Evolutionary conservation across 176 grass and related monocot species (phyloP), one percentile per base, ranked within the genome.

Genomic region (Thinopyrum elongatum): DNA sequence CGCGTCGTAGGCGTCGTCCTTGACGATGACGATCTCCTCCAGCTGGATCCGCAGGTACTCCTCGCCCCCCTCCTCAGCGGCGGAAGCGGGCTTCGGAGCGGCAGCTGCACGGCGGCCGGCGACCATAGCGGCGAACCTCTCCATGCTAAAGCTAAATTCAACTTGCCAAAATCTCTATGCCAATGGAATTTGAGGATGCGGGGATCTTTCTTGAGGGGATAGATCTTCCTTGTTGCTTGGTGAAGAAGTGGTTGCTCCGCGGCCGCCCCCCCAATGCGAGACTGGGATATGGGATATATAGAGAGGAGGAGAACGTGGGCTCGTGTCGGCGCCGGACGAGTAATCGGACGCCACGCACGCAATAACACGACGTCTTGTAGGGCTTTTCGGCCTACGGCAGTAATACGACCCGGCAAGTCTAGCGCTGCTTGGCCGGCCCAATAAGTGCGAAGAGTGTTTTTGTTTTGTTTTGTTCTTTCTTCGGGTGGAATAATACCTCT

Each of bases 1-100:
- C 36, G 27, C 35, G 73, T 71, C 66, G 74, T 64, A 58, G 23
- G 53, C 82, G 67, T 85, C 88, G 62, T 89, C 85, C 88, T 86
- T 90, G 69, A 89, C 82, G 59, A 89, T 67, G 82, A 89, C 67
- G 82, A 89, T 90, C 83, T 90, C 88, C 88, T 86, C 77, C 47
- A 90, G 83, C 70, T 75, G 70, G 62, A 90, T 90, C 70, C 88
- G 63, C 28, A 81, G 27, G 70, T 77, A 82, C 49, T 19, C 29
- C 49, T 59, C 62, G 22, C 81, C 11, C 68, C 15, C 67, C 31
- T 23, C 78, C 57, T 21, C 60, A 17, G 19, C 44, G 19, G 66
- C 29, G 4, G 23, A 15, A 14, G 71, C 13, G 13, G 41, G 6
- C 70, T 46, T 53, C 19, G 44, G 10, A 6, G 68, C 55, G 6